A percentile compares a stretch with the other conserved stretches of the same genome.
Evolutionary conservation across 176 grass and related monocot genomes (phyloP).

Genomic region (Paspalum vaginatum): DNA sequence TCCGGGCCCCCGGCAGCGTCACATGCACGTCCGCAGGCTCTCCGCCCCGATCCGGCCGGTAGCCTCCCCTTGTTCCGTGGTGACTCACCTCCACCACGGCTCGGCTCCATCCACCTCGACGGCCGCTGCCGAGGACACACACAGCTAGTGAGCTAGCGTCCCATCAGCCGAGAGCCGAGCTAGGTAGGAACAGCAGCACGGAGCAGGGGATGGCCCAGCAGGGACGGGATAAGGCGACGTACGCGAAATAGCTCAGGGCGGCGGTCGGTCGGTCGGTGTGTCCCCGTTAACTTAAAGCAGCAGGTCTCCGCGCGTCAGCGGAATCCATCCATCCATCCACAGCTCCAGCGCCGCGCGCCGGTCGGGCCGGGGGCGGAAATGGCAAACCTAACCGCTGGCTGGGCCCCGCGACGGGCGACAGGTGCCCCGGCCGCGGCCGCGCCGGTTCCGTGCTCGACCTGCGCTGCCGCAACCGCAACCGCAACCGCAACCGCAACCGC

Average conservation of each 20-base stretch:
- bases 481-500: too few species aligned
- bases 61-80: too few species aligned
- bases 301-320: conserved; percentile 1
- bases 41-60: too few species aligned
- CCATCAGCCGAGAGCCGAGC: background rate
- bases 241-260: background rate
- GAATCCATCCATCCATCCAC: too few species aligned
- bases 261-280: background rate
- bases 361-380: conserved; percentile 33
- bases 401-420: background rate
- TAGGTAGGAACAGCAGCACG: too few species aligned
- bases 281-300: background rate
- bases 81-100: background rate
- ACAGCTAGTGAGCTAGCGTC: background rate
- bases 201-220: background rate
- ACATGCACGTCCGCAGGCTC: background rate
- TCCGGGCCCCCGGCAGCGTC: background rate
- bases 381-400: conserved; percentile 24
- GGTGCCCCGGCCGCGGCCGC: background rate
- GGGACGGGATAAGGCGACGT: background rate
- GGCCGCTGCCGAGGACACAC: too few species aligned
- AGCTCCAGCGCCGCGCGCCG: background rate
- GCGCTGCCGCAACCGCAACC: too few species aligned
- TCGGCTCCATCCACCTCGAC: background rate
- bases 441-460: too few species aligned